Evolutionary conservation across 2,329 filamentous ascomycete species (phyloP).

Genomic region (Trichoderma sp.): DNA sequence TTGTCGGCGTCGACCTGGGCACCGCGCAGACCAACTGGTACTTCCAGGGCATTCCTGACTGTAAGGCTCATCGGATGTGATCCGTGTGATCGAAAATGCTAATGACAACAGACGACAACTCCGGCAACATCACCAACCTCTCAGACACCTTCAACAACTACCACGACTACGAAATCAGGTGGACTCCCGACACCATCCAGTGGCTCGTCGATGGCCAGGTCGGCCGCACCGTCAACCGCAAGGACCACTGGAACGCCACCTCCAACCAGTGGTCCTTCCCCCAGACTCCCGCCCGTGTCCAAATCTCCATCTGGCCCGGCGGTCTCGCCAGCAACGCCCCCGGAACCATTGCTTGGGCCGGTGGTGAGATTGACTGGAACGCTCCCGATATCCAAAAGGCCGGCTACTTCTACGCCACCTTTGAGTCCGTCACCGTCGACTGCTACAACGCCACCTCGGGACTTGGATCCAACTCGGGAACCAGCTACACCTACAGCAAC

Average conservation of each 20-base stretch:
- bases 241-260: constrained; percentile 84
- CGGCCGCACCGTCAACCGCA: constrained; percentile 73
- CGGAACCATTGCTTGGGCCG: constrained; percentile 90
- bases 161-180: constrained; percentile 92
- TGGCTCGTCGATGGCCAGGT: constrained; percentile 86
- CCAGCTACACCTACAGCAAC: constrained; percentile 76
- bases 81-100: no score
- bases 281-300: constrained; percentile 86
- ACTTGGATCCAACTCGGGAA: constrained; percentile 70
- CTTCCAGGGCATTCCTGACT: constrained; percentile 89
- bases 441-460: constrained; percentile 71
- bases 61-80: constrained; percentile 61
- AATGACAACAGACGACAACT: constrained; percentile 63
- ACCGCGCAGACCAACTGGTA: constrained; percentile 95
- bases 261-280: constrained; percentile 83
- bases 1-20: constrained; percentile 76
- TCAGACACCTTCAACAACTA: constrained; percentile 75
- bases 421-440: constrained; percentile 76
- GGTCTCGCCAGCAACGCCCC: constrained; percentile 76
- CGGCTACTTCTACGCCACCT: constrained; percentile 86
- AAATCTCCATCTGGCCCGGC: constrained; percentile 95
- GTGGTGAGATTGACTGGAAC: constrained; percentile 84
- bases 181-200: constrained; percentile 82
- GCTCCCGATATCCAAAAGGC: constrained; percentile 76
- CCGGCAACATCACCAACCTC: constrained; percentile 64